These are phyloP conservation scores for Mycena latifolia DNA, from an alignment of 768 basidiomycete genomes.

Conservation along the genomic window DNA sequence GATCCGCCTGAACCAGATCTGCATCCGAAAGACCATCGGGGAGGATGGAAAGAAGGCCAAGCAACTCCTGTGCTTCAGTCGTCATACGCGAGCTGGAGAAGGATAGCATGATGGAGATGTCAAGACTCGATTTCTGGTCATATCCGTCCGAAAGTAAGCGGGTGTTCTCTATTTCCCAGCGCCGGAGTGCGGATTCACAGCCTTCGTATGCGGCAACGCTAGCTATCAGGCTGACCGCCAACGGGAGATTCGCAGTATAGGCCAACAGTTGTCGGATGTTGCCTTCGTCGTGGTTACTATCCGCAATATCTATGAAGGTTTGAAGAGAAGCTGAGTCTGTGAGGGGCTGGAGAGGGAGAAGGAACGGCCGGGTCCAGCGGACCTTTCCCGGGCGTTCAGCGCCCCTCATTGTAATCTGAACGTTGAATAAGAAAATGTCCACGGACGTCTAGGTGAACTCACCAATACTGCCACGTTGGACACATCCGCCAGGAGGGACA, in stretches of 20 bases:
- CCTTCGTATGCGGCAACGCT: neutral
- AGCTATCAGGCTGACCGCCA: neutral
- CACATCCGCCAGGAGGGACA: neutral
- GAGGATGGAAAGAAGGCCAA: neutral
- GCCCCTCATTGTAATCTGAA: conserved; percentile 13
- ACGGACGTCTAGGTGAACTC: neutral
- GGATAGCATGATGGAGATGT: too few species aligned
- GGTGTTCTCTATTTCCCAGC: neutral
- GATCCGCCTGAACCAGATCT: neutral
- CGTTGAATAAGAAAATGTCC: too few species aligned
- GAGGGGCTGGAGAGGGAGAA: neutral
- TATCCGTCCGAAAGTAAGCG: too few species aligned
- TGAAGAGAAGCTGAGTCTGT: neutral
- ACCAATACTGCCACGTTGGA: neutral
- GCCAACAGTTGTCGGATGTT: neutral
- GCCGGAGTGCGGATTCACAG: neutral
- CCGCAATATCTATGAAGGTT: neutral
- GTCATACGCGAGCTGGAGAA: too few species aligned
- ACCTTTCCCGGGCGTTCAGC: too few species aligned
- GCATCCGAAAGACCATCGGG: conserved; percentile 1
- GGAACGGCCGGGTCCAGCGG: too few species aligned
- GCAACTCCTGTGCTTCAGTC: neutral
- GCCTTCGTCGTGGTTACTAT: neutral
- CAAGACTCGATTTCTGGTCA: too few species aligned
- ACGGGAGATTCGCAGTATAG: neutral